Percentiles rank a stretch among this genome's conserved stretches.
Evolutionary conservation across 73 alveolate genomes (phyloP).

Genomic region (Blepharisma japonicum): DNA sequence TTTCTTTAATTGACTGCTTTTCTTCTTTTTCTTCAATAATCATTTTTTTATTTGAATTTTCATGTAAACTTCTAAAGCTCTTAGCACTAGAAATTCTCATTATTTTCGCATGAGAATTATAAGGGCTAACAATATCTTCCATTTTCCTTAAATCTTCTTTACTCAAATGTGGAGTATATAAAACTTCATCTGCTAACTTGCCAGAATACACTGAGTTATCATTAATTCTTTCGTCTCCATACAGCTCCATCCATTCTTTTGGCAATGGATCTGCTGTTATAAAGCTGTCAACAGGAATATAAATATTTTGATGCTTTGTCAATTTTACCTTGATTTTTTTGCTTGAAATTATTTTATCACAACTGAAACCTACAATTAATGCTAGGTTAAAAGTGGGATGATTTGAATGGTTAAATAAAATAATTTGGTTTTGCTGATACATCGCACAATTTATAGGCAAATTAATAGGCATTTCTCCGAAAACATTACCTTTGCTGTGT

Average conservation of each 20-base stretch:
- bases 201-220: neutral
- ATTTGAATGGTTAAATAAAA: neutral
- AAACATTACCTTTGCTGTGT: neutral
- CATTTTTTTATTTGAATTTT: too few relatives aligned
- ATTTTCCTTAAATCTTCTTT: neutral
- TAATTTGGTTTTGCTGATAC: neutral
- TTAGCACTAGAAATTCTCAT: too few relatives aligned
- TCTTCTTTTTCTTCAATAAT: too few relatives aligned
- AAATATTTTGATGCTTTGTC: neutral
- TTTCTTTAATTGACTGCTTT: too few relatives aligned
- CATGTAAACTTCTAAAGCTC: too few relatives aligned
- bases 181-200: neutral
- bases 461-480: neutral
- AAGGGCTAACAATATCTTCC: conserved; percentile 12
- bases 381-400: neutral
- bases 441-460: neutral
- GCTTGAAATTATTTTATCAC: neutral
- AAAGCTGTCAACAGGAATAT: neutral
- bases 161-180: neutral
- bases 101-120: neutral
- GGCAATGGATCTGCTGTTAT: conserved; percentile 19
- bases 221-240: neutral
- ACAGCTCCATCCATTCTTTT: conserved; percentile 12
- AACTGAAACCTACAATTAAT: neutral
- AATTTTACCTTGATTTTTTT: neutral